Base-by-base conservation (phyloP, 139 green algal genomes). In the Chlamydomonas eustigma region DNA sequence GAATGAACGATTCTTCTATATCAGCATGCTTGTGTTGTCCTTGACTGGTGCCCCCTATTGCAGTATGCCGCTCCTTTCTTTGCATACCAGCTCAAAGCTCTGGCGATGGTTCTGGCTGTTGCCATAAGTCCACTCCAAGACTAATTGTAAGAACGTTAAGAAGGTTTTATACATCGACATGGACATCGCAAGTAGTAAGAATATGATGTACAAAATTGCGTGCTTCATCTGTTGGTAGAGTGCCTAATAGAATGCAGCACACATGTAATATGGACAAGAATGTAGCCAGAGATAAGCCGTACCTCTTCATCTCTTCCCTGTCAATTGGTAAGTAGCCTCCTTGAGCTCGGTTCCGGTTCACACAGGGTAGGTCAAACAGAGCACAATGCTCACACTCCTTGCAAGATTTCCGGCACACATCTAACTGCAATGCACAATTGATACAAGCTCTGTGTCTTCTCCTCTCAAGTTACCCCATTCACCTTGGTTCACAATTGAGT, bases 371-470 rank as follows among this genome's bases (percentile, higher is more conserved):
- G 31, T 81, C 76, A 37, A 3, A n/a, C 1, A 37, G 5, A 37
- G 44, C 35, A 32, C 76, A 81, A 1, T 30, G 4, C 31, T 67
- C 31, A 51, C 69, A 77, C 0, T 50, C 38, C 6, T 77, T 66
- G 52, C 76, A 81, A 0, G 76, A 58, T 31, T 34, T 35, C 5
- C 69, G 37, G 70, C 76, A 81, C 28, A 44, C 64, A 32, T 75
- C 5, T 35, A 70, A 70, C 63, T 70, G 63, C 63, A 70, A 28
- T 70, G 28, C 18, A 58, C 12, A 58, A 18, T 28, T 58, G 44
- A 12, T 58, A 18, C 12, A 58, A 58, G 44, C 12, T 18, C 12
- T 58, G 44, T 28, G n/a, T n/a, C n/a, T n/a, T n/a, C n/a, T n/a
- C n/a, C n/a, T n/a, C n/a, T n/a, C n/a, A n/a, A n/a, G n/a, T n/a